phyloP scores from a whole-genome alignment of 345 rosid species.

The Arabidopsis thaliana region DNA sequence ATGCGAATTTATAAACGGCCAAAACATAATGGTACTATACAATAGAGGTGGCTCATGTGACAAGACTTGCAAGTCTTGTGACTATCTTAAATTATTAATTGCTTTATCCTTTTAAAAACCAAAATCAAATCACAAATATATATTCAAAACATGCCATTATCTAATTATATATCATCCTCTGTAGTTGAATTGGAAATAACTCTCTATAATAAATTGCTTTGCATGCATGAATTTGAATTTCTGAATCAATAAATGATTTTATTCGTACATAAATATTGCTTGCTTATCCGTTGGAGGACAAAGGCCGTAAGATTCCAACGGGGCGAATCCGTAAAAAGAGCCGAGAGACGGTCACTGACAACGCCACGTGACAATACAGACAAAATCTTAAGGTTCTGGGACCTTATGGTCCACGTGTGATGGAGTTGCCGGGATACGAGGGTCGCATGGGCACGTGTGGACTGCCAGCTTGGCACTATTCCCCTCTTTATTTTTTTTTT shows the following conservation, averaged over 20 bases:
- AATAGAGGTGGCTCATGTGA: constrained; percentile 44
- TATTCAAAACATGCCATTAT: not conserved
- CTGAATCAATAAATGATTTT: not conserved
- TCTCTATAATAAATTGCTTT: not conserved
- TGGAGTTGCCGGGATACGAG: constrained; percentile 42
- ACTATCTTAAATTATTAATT: constrained; percentile 29
- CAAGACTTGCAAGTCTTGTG: constrained; percentile 24
- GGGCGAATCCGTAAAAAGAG: constrained; percentile 40
- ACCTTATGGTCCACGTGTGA: constrained; percentile 47
- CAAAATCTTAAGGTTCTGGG: constrained; percentile 32
- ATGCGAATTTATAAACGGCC: constrained; percentile 32
- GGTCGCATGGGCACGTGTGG: constrained; percentile 50
- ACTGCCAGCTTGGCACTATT: constrained; percentile 45
- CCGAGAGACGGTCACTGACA: constrained; percentile 38
- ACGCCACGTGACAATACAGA: constrained; percentile 35
- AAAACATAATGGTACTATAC: constrained; percentile 17
- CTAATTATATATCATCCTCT: not conserved
- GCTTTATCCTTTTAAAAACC: not conserved
- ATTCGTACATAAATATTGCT: not conserved
- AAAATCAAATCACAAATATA: not conserved
- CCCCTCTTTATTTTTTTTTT: not conserved
- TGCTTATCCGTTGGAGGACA: constrained; percentile 37
- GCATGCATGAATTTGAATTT: constrained; percentile 25
- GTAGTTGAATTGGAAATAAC: not conserved
- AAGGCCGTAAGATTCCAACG: constrained; percentile 41